Evolutionary conservation across 257 asterid genomes (phyloP).

Genomic region (Echium plantagineum): DNA sequence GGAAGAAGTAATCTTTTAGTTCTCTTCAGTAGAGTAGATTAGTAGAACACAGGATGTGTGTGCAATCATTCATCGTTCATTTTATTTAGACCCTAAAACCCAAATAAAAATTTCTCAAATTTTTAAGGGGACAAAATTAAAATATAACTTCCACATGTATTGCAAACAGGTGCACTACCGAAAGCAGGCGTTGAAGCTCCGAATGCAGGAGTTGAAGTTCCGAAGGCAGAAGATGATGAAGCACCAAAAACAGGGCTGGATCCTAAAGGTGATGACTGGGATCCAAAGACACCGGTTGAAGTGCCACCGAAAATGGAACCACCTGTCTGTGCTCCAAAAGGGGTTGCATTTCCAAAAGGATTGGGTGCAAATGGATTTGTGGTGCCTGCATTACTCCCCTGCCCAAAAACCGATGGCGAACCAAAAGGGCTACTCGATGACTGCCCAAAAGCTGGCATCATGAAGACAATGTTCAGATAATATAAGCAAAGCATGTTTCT

Average conservation of each 20-base stretch:
- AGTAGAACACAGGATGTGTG: no score
- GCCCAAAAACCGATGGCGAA: slow-evolving; percentile 86
- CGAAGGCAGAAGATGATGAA: slow-evolving; percentile 86
- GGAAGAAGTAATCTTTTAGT: neutral
- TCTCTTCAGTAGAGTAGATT: neutral
- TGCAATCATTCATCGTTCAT: no score
- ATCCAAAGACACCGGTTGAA: slow-evolving; percentile 90
- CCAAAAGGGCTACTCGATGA: slow-evolving; percentile 88
- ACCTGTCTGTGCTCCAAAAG: slow-evolving; percentile 84
- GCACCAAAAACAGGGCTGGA: slow-evolving; percentile 85
- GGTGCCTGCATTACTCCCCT: slow-evolving; percentile 50
- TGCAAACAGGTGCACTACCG: slow-evolving; percentile 50
- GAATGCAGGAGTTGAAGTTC: slow-evolving; percentile 69
- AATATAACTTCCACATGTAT: slow-evolving; percentile 18
- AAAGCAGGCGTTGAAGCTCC: slow-evolving; percentile 80
- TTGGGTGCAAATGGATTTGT: slow-evolving; percentile 86
- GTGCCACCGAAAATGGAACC: slow-evolving; percentile 81
- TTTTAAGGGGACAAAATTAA: neutral
- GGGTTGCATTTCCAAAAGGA: slow-evolving; percentile 73
- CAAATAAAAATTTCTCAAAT: no score
- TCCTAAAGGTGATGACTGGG: slow-evolving; percentile 76
- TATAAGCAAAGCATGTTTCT: neutral
- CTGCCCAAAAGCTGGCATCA: slow-evolving; percentile 85
- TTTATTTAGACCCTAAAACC: neutral
- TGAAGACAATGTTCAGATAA: neutral